Base-by-base conservation (phyloP, 148 eudicot species). In the Fagopyrum homotropicum region DNA sequence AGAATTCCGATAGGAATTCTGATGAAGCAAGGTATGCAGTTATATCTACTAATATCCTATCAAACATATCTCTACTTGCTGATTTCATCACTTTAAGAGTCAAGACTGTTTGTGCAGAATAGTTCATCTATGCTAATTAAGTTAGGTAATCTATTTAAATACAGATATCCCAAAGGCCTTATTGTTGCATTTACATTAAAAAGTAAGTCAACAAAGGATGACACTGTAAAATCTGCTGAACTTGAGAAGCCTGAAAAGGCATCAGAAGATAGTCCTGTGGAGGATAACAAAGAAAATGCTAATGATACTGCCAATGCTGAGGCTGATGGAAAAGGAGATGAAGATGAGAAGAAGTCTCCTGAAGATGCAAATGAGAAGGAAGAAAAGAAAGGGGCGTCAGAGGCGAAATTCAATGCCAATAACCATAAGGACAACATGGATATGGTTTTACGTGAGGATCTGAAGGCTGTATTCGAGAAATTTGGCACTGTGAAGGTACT, bases 401-500 rank as follows among this genome's bases (percentile, higher is more conserved):
- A 87, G 70, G 83, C 69, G 69, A 86, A 73, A 30, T 17, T 29
- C 3, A 72, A 9, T 49, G 17, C 17, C 51, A 49, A 63, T 16
- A 50, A 79, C 77, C 86, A 76, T 81, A 87, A 78, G 81, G 88
- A 91, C 79, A 78, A 91, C 79, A 83, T 80, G 81, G 81, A 89
- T 81, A 88, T 91, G 64, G 85, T 95, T 76, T 60, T 86, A 61
- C 91, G 99, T 72, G 99, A 95, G 79, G 99, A 95, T 82, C 81
- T 95, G 54, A 95, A 88, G 84, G 83, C 82, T 45, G 77, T 88
- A 45, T 92, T 95, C 75, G 78, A 78, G 71, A 95, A 86, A 72
- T 95, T 84, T 81, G 99, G 99, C 74, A 74, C 78, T 26, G 87
- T 95, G 19, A 95, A 90, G 97, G 99, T 95, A 90, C 45, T 76